Evolutionary conservation across 2,329 filamentous ascomycete genomes (phyloP).

Genomic region (Knoxdaviesia proteae): DNA sequence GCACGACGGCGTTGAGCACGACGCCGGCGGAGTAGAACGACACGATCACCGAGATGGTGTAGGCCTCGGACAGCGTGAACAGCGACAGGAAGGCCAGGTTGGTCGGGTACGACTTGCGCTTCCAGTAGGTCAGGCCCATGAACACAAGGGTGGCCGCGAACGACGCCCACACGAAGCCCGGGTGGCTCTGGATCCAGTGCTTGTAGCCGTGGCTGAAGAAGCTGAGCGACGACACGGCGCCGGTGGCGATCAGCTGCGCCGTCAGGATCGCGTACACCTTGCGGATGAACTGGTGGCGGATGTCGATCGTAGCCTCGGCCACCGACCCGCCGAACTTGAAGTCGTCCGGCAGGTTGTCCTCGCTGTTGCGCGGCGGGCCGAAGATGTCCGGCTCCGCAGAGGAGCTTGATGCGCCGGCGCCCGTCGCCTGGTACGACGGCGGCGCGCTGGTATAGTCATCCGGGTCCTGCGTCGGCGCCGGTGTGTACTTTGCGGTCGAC

Average conservation of each 20-base stretch:
- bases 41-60: constrained; percentile 79
- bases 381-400: constrained; percentile 36
- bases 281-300: constrained; percentile 88
- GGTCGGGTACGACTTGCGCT: constrained; percentile 83
- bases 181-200: constrained; percentile 66
- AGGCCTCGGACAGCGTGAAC: constrained; percentile 85
- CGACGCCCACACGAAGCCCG: constrained; percentile 69
- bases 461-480: constrained; percentile 71
- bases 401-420: constrained; percentile 26
- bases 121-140: constrained; percentile 82
- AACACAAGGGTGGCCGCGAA: constrained; percentile 55
- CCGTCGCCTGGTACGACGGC: constrained; percentile 47
- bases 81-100: constrained; percentile 81
- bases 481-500: constrained; percentile 64
- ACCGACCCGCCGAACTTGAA: constrained; percentile 97
- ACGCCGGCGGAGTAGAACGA: constrained; percentile 71
- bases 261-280: constrained; percentile 98
- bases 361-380: constrained; percentile 50
- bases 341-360: constrained; percentile 88
- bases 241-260: constrained; percentile 76
- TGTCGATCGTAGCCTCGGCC: constrained; percentile 81
- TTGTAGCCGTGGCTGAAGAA: constrained; percentile 71
- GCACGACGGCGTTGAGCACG: constrained; percentile 73
- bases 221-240: constrained; percentile 57
- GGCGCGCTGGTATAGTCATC: constrained; percentile 65